Base-by-base conservation (phyloP, 495 filamentous ascomycete species). In the Aspergillus steynii region DNA sequence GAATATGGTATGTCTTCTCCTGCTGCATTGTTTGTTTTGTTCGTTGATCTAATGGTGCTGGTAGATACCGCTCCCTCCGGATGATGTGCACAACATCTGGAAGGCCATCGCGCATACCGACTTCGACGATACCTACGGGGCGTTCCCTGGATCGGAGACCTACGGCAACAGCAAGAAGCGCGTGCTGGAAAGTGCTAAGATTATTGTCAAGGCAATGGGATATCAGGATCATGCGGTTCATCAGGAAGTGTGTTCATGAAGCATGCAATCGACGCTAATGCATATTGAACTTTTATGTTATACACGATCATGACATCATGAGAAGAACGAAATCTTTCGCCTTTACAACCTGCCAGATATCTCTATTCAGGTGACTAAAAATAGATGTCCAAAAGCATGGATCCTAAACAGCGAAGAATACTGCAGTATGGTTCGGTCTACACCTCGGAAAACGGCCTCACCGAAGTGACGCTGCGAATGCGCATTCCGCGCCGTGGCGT, bases 111-210 rank as follows among this genome's bases (percentile, higher is more conserved):
- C 60, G 42, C 60, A 68, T 10, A 82, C 85, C 60, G 75, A 87
- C 0, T 92, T 90, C 63, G 75, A 75, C 2, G 82, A 83, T 28
- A 86, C 88, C 0, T 84, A 88, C 65, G 89, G 90, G 0, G 86
- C 84, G 5, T 90, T 93, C 60, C 55, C 72, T 8, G 83, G 83
- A 0, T 75, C 78, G 68, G 86, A 91, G 63, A 81, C 91, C 3
- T 69, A 82, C 51, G 81, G 66, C 7, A 66, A 76, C 34, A 75
- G 90, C 59, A 91, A 90, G 77, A 64, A 65, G 46, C 79, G 88
- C 61, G 80, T 93, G 26, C 59, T 91, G 67, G 84, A 91, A 63
- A 93, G 90, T 68, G 90, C 90, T 77, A 82, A 91, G 75, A 89
- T 91, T 29, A 86, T 90, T 66, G 74, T 85, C 34, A 76, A 65